These are phyloP conservation scores for Wickerhamiella vanderwaltii DNA, from an alignment of 805 yeast species.

Conservation along the genomic window DNA sequence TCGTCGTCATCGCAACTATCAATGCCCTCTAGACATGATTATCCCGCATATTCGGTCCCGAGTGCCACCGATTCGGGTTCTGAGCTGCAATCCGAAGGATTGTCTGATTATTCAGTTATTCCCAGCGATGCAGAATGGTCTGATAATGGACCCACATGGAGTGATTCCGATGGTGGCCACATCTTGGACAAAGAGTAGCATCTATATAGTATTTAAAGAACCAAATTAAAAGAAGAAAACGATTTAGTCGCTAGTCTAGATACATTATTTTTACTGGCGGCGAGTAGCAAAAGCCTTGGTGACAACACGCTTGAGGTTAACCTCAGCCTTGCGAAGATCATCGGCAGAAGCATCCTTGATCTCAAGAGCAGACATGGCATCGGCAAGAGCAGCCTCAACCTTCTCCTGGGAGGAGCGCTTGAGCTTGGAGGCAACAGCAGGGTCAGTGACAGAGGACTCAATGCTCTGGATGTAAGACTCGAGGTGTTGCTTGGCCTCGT, in stretches of 20 bases:
- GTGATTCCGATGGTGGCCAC: too few relatives aligned
- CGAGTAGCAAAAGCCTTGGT: slow-evolving; percentile 99
- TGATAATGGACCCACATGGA: too few relatives aligned
- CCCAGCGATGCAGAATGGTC: slow-evolving; percentile 1
- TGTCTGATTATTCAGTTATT: neutral
- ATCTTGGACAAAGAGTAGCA: too few relatives aligned
- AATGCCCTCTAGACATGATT: slow-evolving; percentile 1
- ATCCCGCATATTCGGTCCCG: too few relatives aligned
- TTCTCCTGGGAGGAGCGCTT: slow-evolving; percentile 23
- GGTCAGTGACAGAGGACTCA: slow-evolving; percentile 70
- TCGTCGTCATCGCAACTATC: slow-evolving; percentile 1
- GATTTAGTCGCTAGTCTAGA: too few relatives aligned
- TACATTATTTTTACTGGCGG: slow-evolving; percentile 24
- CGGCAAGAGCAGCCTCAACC: slow-evolving; percentile 25
- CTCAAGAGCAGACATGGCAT: slow-evolving; percentile 61
- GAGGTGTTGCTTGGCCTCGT: slow-evolving; percentile 87
- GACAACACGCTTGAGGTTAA: slow-evolving; percentile 97
- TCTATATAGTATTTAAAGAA: too few relatives aligned
- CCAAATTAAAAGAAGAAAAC: too few relatives aligned
- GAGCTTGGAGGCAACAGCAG: slow-evolving; percentile 61
- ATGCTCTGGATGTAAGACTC: slow-evolving; percentile 92
- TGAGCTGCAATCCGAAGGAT: neutral
- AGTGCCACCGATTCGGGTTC: too few relatives aligned
- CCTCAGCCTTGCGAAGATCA: slow-evolving; percentile 98
- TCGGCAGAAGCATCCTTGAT: slow-evolving; percentile 88